phyloP scores from a whole-genome alignment of 495 filamentous ascomycete species.

The Aspergillus hancockii region DNA sequence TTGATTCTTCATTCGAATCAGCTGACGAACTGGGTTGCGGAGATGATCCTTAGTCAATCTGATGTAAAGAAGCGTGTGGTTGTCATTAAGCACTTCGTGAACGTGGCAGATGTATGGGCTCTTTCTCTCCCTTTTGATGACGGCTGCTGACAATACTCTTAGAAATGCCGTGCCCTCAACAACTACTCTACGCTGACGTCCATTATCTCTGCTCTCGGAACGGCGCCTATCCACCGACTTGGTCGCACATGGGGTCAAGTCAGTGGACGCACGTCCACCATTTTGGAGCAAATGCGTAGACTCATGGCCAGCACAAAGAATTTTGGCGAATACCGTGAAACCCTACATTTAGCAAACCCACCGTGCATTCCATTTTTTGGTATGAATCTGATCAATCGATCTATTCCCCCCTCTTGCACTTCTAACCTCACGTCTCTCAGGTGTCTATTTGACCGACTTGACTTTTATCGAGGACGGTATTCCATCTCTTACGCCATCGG shows the following conservation, averaged over 20 bases:
- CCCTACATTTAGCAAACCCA: constrained; percentile 86
- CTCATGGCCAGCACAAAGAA: constrained; percentile 98
- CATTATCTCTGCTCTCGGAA: constrained; percentile 92
- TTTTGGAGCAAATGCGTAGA: constrained; percentile 86
- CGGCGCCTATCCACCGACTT: constrained; percentile 90
- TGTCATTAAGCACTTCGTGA: constrained; percentile 98
- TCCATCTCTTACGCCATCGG: constrained; percentile 89
- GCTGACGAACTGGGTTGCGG: constrained; percentile 99
- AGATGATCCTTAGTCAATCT: constrained; percentile 93
- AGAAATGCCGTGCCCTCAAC: constrained; percentile 93
- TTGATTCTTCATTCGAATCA: constrained; percentile 97
- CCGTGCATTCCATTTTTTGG: constrained; percentile 99
- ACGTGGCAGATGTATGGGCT: constrained; percentile 77
- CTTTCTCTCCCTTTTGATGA: neutral
- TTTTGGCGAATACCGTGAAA: constrained; percentile 94
- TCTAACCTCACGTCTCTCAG: constrained; percentile 41
- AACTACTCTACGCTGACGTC: constrained; percentile 99
- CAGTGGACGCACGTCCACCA: constrained; percentile 73
- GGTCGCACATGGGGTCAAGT: constrained; percentile 95
- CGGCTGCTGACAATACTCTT: constrained; percentile 24
- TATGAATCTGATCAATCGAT: constrained; percentile 44
- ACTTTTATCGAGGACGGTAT: constrained; percentile 99
- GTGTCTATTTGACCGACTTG: constrained; percentile 95
- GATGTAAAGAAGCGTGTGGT: constrained; percentile 95
- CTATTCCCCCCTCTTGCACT: constrained; percentile 14